Base-by-base conservation (phyloP, 306 rosid species). In the Ochetophila trinervis region DNA sequence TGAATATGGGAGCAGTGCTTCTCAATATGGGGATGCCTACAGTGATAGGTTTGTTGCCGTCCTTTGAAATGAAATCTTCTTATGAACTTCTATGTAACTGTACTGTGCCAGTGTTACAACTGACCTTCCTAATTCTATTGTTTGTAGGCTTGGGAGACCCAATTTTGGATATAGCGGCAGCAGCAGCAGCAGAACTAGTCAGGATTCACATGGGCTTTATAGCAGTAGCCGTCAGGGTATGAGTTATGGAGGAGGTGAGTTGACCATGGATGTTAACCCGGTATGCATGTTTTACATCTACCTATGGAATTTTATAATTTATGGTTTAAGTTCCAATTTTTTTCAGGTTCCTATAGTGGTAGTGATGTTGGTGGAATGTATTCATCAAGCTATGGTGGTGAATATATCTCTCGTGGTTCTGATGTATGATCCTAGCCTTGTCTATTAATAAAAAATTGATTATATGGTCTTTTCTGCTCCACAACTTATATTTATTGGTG, bases 311-410 rank as follows among this genome's bases (percentile, higher is more conserved):
- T 42, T 30, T 73, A 35, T 51, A 30, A 19, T 45, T 72, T 4
- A 72, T 16, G 53, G 58, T 55, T 14, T 8, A 11, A 42, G 17
- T 49, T 21, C 62, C 0, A 65, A 23, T 74, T 68, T 71, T 19
- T 62, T 76, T 62, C 88, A 94, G 97, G 88, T 82, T 86, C 97
- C 55, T 84, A 70, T 67, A 85, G 87, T 34, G 68, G 87, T 44
- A 78, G 82, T 80, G 95, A 86, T 17, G 78, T 56, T 27, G 86
- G 92, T 67, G 95, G 85, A 62, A 53, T 85, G 79, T 88, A 94
- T 80, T 86, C 99, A 42, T 87, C 99, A 59, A 86, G 90, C 71
- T 84, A 90, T 88, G 91, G 86, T 65, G 82, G 84, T 23, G 96
- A 90, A 62, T 90, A 86, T 60, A 55, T 81, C 53, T 53, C 95